Evolutionary conservation across 2,329 filamentous ascomycete species (phyloP).

Genomic region (Alternaria dauci): DNA sequence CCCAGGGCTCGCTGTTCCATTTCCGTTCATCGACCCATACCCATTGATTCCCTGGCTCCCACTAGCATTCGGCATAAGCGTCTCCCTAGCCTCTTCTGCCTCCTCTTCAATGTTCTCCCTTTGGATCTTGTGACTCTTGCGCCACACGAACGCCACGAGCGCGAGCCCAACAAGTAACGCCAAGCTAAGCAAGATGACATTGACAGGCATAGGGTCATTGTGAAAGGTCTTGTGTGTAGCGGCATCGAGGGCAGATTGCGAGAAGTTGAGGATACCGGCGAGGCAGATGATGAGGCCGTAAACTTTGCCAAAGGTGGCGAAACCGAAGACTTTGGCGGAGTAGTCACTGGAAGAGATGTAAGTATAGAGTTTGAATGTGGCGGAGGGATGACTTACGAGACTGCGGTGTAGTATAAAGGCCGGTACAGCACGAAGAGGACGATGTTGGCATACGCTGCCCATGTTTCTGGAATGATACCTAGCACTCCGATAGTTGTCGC

Average conservation of each 20-base stretch:
- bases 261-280: conserved; percentile 83
- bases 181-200: conserved; percentile 69
- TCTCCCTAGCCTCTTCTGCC: conserved; percentile 47
- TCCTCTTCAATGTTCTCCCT: conserved; percentile 49
- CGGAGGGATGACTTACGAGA: conserved; percentile 63
- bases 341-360: conserved; percentile 67
- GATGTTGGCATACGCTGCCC: conserved; percentile 79
- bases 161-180: conserved; percentile 70
- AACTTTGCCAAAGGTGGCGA: conserved; percentile 90
- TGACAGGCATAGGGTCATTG: conserved; percentile 79
- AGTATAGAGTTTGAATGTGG: background rate
- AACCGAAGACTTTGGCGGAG: conserved; percentile 89
- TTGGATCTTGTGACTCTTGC: conserved; percentile 56
- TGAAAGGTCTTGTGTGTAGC: conserved; percentile 76
- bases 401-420: conserved; percentile 89
- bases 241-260: conserved; percentile 80
- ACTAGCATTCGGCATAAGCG: conserved; percentile 46
- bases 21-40: conserved; percentile 33
- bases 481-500: conserved; percentile 80
- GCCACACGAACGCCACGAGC: conserved; percentile 72
- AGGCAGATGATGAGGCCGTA: conserved; percentile 90
- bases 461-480: conserved; percentile 74
- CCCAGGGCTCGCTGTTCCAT: conserved; percentile 18
- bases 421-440: conserved; percentile 83
- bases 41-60: conserved; percentile 22